phyloP scores from a whole-genome alignment of 352 stramenopile genomes.

The Phytophthora hybrid region DNA sequence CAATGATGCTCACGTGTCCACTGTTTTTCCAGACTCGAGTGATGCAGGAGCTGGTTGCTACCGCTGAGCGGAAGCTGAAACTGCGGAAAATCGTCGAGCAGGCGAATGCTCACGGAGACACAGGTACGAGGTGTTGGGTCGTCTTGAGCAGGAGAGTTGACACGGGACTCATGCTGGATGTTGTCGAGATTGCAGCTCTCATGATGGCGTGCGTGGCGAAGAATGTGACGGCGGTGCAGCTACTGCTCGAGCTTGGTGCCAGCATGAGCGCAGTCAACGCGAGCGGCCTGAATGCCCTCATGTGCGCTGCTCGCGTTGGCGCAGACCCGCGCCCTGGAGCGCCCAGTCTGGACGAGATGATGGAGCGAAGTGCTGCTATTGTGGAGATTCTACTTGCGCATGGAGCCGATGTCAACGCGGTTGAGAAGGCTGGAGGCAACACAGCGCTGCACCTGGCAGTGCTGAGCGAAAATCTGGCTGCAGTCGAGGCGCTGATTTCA shows the following conservation, averaged over 20 bases:
- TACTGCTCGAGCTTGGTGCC: slow-evolving; percentile 56
- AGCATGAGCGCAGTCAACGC: slow-evolving; percentile 53
- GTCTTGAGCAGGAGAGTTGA: not conserved
- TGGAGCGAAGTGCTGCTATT: slow-evolving; percentile 57
- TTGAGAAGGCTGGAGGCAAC: slow-evolving; percentile 56
- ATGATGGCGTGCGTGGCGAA: slow-evolving; percentile 91
- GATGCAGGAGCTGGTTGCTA: slow-evolving; percentile 63
- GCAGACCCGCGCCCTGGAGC: slow-evolving; percentile 40
- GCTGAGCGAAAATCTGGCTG: slow-evolving; percentile 62
- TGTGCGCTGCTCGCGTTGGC: slow-evolving; percentile 73
- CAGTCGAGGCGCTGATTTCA: slow-evolving; percentile 47
- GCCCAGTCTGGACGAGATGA: slow-evolving; percentile 41
- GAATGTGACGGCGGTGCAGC: slow-evolving; percentile 58
- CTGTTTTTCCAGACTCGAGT: slow-evolving; percentile 52
- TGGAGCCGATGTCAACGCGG: slow-evolving; percentile 52
- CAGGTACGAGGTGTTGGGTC: slow-evolving; percentile 43
- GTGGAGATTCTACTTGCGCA: slow-evolving; percentile 56
- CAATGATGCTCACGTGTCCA: not conserved
- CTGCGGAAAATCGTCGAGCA: slow-evolving; percentile 57
- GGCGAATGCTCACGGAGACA: slow-evolving; percentile 81
- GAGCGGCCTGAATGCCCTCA: slow-evolving; percentile 76
- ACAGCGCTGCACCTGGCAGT: slow-evolving; percentile 83
- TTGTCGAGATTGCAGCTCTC: slow-evolving; percentile 50
- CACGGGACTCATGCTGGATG: not conserved
- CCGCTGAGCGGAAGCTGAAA: slow-evolving; percentile 56